Evolutionary conservation across 306 rosid genomes (phyloP).

Genomic region (Medicago arabica): DNA sequence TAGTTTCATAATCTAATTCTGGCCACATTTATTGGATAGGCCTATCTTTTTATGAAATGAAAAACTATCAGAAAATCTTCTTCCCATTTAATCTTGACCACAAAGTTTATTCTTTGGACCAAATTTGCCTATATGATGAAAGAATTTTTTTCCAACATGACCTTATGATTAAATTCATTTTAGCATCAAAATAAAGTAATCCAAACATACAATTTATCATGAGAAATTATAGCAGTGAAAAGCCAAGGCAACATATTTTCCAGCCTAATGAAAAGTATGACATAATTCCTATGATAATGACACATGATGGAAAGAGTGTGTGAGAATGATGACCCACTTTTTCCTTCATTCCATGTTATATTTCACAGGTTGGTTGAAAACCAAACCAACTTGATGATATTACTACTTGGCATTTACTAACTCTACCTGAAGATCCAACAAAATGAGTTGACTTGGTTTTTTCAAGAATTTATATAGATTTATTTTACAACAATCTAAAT

Average conservation of each 20-base stretch:
- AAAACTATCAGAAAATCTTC: neutral
- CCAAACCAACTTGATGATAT: too few species aligned
- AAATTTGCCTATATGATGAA: too few species aligned
- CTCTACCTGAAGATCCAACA: too few species aligned
- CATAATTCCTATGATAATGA: neutral
- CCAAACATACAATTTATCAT: neutral
- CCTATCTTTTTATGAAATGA: slow-evolving; percentile 43
- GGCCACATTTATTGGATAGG: slow-evolving; percentile 43
- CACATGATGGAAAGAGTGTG: too few species aligned
- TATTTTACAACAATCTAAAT: slow-evolving; percentile 36
- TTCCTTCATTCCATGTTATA: too few species aligned
- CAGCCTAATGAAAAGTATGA: neutral
- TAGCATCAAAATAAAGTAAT: slow-evolving; percentile 12
- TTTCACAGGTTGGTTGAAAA: too few species aligned
- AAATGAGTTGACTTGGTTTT: slow-evolving; percentile 7
- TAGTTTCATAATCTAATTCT: slow-evolving; percentile 19
- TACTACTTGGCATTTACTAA: too few species aligned
- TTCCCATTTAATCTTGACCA: slow-evolving; percentile 33
- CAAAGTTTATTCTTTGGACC: slow-evolving; percentile 10
- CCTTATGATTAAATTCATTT: neutral
- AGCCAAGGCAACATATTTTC: neutral
- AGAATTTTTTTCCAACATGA: neutral
- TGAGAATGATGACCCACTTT: too few species aligned
- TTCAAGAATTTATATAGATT: slow-evolving; percentile 24
- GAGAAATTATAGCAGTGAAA: neutral